Percentiles rank a stretch among this genome's conserved stretches.
Conservation (phyloP, 306 rosid species). For the Quercus berberidifolia region DNA sequence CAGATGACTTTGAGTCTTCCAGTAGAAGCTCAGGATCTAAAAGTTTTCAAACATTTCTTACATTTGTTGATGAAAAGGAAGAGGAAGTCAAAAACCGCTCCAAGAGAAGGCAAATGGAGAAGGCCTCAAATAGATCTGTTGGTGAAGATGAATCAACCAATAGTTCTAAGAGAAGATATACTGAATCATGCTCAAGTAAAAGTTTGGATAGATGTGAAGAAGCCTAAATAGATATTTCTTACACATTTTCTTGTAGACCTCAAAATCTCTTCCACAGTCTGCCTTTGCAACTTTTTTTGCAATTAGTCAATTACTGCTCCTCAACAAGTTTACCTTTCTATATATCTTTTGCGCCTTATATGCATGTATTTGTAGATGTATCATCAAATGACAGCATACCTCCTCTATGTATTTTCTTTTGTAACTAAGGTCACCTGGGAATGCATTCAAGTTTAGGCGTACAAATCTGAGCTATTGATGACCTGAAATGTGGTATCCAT, state of each 20-base stretch:
- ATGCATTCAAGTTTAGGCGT: too few species aligned
- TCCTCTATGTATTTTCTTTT: too few species aligned
- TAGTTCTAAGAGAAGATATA: slow-evolving; percentile 27
- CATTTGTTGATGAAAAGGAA: slow-evolving; percentile 74
- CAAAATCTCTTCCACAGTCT: neutral
- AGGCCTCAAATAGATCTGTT: slow-evolving; percentile 35
- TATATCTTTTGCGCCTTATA: too few species aligned
- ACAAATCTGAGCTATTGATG: too few species aligned
- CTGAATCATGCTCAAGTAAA: slow-evolving; percentile 15
- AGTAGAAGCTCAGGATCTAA: slow-evolving; percentile 28
- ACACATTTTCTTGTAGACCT: neutral
- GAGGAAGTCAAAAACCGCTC: slow-evolving; percentile 43
- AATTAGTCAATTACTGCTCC: too few species aligned
- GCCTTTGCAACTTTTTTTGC: too few species aligned
- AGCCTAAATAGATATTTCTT: neutral
- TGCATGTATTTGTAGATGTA: too few species aligned
- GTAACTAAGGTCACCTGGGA: too few species aligned
- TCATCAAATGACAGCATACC: too few species aligned
- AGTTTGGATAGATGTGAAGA: neutral
- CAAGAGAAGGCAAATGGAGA: slow-evolving; percentile 61
- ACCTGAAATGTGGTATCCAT: too few species aligned
- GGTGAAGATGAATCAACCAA: slow-evolving; percentile 31
- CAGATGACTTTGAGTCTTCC: slow-evolving; percentile 22
- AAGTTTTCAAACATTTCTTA: slow-evolving; percentile 51
- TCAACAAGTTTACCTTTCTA: too few species aligned